phyloP scores from a whole-genome alignment of 371 early-diverging fungal species.

The Haplosporangium sp. region DNA sequence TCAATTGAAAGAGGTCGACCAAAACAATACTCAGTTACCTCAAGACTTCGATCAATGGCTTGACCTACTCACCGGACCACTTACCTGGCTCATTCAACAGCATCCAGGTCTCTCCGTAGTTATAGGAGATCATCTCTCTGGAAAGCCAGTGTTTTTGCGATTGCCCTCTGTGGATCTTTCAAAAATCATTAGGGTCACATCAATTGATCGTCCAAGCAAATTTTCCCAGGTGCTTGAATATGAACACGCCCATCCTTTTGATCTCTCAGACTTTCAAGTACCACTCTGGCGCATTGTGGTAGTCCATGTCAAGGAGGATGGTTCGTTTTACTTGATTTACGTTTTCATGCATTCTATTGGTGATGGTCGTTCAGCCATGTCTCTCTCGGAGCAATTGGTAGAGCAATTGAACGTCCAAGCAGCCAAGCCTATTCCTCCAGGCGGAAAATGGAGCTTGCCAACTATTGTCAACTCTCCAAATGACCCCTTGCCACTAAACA shows the following conservation, averaged over 20 bases:
- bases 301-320: conserved; percentile 30
- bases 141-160: conserved; percentile 26
- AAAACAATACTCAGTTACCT: not conserved
- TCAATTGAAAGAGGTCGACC: not conserved
- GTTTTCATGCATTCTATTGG: conserved; percentile 36
- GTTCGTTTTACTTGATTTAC: conserved; percentile 35
- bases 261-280: conserved; percentile 2
- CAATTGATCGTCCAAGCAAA: conserved; percentile 5
- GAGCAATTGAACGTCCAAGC: conserved; percentile 29
- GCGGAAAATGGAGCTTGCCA: not conserved
- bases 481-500: conserved; percentile 1
- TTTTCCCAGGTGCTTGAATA: conserved; percentile 21
- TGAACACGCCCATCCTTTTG: conserved; percentile 24
- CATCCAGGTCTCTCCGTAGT: conserved; percentile 30
- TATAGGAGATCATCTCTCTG: conserved; percentile 28
- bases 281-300: conserved; percentile 46
- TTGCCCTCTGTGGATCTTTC: conserved; percentile 30
- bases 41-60: conserved; percentile 29
- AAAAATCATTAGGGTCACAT: conserved; percentile 18
- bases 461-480: conserved; percentile 19
- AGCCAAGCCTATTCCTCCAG: not conserved
- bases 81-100: conserved; percentile 33
- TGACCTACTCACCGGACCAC: conserved; percentile 20
- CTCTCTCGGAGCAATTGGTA: conserved; percentile 28
- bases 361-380: conserved; percentile 38